Conservation (phyloP, 2,329 filamentous ascomycete genomes). For the Thelonectria blattea region DNA sequence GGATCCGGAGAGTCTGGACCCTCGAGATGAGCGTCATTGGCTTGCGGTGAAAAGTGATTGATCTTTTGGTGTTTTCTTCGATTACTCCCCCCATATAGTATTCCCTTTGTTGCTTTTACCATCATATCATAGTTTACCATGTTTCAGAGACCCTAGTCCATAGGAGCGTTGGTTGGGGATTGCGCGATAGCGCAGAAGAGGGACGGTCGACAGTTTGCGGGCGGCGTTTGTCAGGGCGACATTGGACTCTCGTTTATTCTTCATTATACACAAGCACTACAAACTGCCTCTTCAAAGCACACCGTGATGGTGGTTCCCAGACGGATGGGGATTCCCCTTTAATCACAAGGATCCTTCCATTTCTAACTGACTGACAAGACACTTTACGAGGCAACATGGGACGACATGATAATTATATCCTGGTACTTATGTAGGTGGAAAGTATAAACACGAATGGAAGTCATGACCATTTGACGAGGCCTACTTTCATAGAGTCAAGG, state of each 20-base stretch:
- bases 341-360: too few relatives aligned
- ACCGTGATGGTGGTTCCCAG: background rate
- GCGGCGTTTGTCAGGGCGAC: conserved; percentile 38
- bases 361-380: too few relatives aligned
- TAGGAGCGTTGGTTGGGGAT: conserved; percentile 24
- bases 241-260: conserved; percentile 30
- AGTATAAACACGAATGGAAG: background rate
- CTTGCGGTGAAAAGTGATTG: conserved; percentile 60
- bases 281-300: conserved; percentile 2
- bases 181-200: conserved; percentile 24
- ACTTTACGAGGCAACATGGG: background rate
- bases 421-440: background rate
- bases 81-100: conserved; percentile 19
- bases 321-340: too few relatives aligned
- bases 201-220: conserved; percentile 31
- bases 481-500: background rate
- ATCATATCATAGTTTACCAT: conserved; percentile 9
- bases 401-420: background rate
- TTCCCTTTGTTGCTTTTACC: conserved; percentile 15
- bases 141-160: conserved; percentile 27
- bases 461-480: background rate
- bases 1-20: conserved; percentile 98
- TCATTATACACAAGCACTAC: conserved; percentile 11
- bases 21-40: conserved; percentile 97
- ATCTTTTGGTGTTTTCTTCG: conserved; percentile 22